Evolutionary conservation across 148 eudicot genomes (phyloP).

Genomic region (Gaultheria prostrata): DNA sequence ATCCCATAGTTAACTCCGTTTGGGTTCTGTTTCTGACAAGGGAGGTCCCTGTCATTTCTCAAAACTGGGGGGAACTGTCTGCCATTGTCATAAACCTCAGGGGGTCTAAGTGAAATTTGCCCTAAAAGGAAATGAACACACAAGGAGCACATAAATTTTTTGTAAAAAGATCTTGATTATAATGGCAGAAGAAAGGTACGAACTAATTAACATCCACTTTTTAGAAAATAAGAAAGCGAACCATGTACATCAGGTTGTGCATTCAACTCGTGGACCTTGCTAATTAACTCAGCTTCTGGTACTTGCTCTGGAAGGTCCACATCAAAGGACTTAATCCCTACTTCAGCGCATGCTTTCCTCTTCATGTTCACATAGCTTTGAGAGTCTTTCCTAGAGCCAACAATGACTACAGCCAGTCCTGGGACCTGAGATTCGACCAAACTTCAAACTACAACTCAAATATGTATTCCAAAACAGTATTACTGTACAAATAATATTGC

Average conservation of each 20-base stretch:
- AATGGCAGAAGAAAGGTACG: background rate
- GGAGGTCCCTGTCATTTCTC: no score
- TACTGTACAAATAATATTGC: background rate
- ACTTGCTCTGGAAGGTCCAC: conserved; percentile 76
- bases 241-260: conserved; percentile 90
- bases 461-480: background rate
- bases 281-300: conserved; percentile 63
- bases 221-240: conserved; percentile 30
- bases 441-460: background rate
- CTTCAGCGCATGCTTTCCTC: conserved; percentile 95
- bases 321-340: conserved; percentile 79
- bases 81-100: no score
- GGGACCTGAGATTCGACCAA: conserved; percentile 58
- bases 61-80: no score
- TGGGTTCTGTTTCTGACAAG: no score
- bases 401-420: conserved; percentile 90
- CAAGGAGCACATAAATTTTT: background rate
- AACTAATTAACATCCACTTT: background rate
- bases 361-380: conserved; percentile 94
- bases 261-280: conserved; percentile 84
- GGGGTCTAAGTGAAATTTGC: no score
- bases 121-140: background rate
- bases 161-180: background rate
- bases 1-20: no score
- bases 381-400: conserved; percentile 88